These are phyloP conservation scores for Amanita polypyramis DNA, from an alignment of 768 basidiomycete genomes.

Conservation along the genomic window DNA sequence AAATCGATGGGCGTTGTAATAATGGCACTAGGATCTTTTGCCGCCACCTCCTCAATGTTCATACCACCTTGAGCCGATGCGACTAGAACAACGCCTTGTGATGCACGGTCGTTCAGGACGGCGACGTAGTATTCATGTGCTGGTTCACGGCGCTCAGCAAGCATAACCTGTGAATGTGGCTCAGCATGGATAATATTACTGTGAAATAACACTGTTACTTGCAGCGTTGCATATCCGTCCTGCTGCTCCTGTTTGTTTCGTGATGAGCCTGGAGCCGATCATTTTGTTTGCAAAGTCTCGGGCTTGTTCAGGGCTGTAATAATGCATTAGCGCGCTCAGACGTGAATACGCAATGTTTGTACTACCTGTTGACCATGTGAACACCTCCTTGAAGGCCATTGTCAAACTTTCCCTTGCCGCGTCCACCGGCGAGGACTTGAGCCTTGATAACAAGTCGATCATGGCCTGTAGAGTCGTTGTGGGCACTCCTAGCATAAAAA, in stretches of 20 bases:
- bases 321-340: constrained; percentile 4
- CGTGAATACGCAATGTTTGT: constrained; percentile 9
- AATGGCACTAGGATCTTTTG: constrained; percentile 88
- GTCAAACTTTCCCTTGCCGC: constrained; percentile 96
- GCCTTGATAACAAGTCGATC: constrained; percentile 93
- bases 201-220: constrained; percentile 18
- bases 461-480: constrained; percentile 34
- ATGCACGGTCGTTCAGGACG: constrained; percentile 86
- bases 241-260: constrained; percentile 92
- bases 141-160: constrained; percentile 89
- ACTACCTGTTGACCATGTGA: constrained; percentile 80
- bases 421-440: constrained; percentile 96
- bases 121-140: constrained; percentile 98
- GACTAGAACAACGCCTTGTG: constrained; percentile 86
- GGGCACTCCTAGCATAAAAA: neutral
- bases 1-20: constrained; percentile 91
- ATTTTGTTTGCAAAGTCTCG: constrained; percentile 82
- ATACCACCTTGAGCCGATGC: constrained; percentile 94
- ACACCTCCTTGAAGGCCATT: constrained; percentile 97
- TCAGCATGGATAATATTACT: neutral
- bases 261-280: constrained; percentile 93
- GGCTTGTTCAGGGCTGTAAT: constrained; percentile 71
- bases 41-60: constrained; percentile 99
- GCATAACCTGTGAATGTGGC: constrained; percentile 66
- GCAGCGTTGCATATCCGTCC: constrained; percentile 96